Conservation (phyloP, 768 basidiomycete genomes). For the Tulasnella sp. region DNA sequence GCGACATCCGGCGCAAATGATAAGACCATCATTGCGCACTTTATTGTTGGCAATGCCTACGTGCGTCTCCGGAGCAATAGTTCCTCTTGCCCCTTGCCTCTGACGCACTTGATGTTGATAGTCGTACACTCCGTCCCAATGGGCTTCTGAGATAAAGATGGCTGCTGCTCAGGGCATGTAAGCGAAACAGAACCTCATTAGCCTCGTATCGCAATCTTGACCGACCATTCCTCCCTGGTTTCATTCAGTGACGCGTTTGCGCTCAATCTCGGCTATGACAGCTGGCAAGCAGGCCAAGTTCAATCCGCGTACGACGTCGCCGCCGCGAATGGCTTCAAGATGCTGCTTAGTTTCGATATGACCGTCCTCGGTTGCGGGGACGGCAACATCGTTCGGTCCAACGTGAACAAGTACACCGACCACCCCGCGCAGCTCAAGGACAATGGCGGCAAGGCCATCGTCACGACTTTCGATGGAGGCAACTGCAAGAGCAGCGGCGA, state of each 20-base stretch:
- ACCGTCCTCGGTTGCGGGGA: slow-evolving; percentile 13
- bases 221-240: neutral
- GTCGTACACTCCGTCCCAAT: slow-evolving; percentile 11
- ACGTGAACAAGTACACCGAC: slow-evolving; percentile 17
- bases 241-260: slow-evolving; percentile 16
- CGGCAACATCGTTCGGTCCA: slow-evolving; percentile 16
- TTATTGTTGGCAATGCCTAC: slow-evolving; percentile 23
- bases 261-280: slow-evolving; percentile 20
- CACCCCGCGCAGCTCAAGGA: slow-evolving; percentile 24
- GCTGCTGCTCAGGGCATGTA: slow-evolving; percentile 14
- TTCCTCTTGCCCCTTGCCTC: neutral
- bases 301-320: slow-evolving; percentile 18
- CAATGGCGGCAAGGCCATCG: slow-evolving; percentile 19
- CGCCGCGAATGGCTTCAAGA: slow-evolving; percentile 14
- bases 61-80: neutral
- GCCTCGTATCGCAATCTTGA: neutral
- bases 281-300: slow-evolving; percentile 20
- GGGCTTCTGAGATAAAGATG: slow-evolving; percentile 17
- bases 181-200: neutral
- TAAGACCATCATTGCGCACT: slow-evolving; percentile 18
- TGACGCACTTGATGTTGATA: neutral
- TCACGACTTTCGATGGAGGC: slow-evolving; percentile 27
- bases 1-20: neutral
- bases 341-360: slow-evolving; percentile 31
- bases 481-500: slow-evolving; percentile 35